Evolutionary conservation across 805 yeast species (phyloP).

Genomic region (Torulaspora quercuum): DNA sequence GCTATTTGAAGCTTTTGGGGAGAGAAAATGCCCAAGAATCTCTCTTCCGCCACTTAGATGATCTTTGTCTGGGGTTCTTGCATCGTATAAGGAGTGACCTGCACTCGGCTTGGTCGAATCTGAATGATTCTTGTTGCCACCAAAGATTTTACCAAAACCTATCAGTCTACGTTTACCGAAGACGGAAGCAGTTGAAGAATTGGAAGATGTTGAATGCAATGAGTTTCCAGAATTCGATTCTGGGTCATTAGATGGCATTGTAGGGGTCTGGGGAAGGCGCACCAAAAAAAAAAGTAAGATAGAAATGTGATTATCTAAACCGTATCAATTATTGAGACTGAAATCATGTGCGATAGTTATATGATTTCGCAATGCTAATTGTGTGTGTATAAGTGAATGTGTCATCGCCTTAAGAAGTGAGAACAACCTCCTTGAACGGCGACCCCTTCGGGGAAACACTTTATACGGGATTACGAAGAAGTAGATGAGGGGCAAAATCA

Average conservation of each 20-base stretch:
- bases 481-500: too few relatives aligned
- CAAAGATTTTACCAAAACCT: slow-evolving; percentile 15
- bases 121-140: slow-evolving; percentile 4
- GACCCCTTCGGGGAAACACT: too few relatives aligned
- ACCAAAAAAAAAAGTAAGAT: not conserved
- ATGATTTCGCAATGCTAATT: too few relatives aligned
- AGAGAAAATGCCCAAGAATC: slow-evolving; percentile 11
- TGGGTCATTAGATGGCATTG: slow-evolving; percentile 11
- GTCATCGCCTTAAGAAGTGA: too few relatives aligned
- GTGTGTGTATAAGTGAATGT: too few relatives aligned
- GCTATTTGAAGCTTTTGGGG: slow-evolving; percentile 12
- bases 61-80: slow-evolving; percentile 3
- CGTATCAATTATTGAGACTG: not conserved
- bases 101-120: slow-evolving; percentile 9
- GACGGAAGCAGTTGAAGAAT: slow-evolving; percentile 11
- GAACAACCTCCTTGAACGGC: too few relatives aligned
- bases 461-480: too few relatives aligned
- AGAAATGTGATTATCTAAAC: not conserved
- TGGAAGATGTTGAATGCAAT: slow-evolving; percentile 12
- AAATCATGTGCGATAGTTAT: not conserved
- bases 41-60: slow-evolving; percentile 11
- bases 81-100: slow-evolving; percentile 7
- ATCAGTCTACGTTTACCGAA: slow-evolving; percentile 13
- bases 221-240: slow-evolving; percentile 11
- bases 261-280: not conserved